phyloP scores from a whole-genome alignment of 208 protist species.

The Crithidia brevicula region DNA sequence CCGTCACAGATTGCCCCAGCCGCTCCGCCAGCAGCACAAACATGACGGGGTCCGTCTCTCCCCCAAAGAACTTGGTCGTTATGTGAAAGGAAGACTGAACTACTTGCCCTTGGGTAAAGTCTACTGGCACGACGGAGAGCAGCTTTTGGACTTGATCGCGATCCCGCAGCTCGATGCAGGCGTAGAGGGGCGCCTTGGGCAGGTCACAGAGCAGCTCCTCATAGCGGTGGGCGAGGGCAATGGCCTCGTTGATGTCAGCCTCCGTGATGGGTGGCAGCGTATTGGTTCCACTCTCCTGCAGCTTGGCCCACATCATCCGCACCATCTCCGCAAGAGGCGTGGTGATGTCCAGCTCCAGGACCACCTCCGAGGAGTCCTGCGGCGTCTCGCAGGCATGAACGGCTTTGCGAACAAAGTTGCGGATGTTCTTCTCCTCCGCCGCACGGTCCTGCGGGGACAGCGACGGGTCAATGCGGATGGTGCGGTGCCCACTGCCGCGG shows the following conservation, averaged over 20 bases:
- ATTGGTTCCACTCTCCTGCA: slow-evolving; percentile 37
- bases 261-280: slow-evolving; percentile 35
- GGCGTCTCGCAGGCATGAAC: slow-evolving; percentile 29
- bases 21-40: slow-evolving; percentile 37
- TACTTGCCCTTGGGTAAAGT: slow-evolving; percentile 15
- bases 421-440: slow-evolving; percentile 25
- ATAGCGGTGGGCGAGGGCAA: slow-evolving; percentile 27
- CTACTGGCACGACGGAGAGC: slow-evolving; percentile 10
- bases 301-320: slow-evolving; percentile 36
- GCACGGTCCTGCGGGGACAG: slow-evolving; percentile 8
- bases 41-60: slow-evolving; percentile 35
- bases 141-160: slow-evolving; percentile 16
- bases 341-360: slow-evolving; percentile 47
- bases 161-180: slow-evolving; percentile 18
- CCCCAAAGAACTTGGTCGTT: slow-evolving; percentile 51
- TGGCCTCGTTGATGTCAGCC: slow-evolving; percentile 12
- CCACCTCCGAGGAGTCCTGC: slow-evolving; percentile 18
- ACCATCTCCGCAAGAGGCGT: slow-evolving; percentile 29
- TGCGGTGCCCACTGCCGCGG: slow-evolving; percentile 54
- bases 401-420: slow-evolving; percentile 35
- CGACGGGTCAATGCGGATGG: slow-evolving; percentile 31
- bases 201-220: slow-evolving; percentile 32
- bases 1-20: slow-evolving; percentile 31
- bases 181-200: slow-evolving; percentile 27
- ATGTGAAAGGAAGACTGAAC: slow-evolving; percentile 46